phyloP scores from a whole-genome alignment of 352 stramenopile species.

The Phytopythium oedochilum region DNA sequence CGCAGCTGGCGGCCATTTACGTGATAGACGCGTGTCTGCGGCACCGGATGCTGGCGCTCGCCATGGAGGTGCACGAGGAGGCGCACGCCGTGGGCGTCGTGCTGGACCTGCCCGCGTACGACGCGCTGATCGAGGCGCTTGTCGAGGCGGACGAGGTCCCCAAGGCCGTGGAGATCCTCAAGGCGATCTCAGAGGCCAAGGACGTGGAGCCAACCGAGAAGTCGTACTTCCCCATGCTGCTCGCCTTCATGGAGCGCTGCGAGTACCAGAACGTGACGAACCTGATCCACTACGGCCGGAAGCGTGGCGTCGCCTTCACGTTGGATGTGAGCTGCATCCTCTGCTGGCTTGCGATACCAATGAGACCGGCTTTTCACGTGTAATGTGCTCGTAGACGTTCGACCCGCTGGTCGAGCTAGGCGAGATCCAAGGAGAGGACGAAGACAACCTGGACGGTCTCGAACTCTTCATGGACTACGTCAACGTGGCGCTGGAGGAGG shows the following conservation, averaged over 20 bases:
- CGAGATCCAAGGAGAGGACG: slow-evolving; percentile 37
- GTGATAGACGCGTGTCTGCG: slow-evolving; percentile 57
- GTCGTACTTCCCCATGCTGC: slow-evolving; percentile 43
- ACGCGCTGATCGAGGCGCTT: slow-evolving; percentile 36
- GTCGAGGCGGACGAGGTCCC: slow-evolving; percentile 33
- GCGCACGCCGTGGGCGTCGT: slow-evolving; percentile 35
- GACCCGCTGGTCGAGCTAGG: slow-evolving; percentile 53
- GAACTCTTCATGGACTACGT: slow-evolving; percentile 59
- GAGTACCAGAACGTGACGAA: slow-evolving; percentile 41
- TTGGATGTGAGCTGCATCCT: not conserved
- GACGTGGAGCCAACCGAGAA: slow-evolving; percentile 50
- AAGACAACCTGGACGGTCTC: slow-evolving; percentile 37
- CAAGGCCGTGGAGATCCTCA: slow-evolving; percentile 38
- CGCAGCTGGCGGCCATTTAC: slow-evolving; percentile 63
- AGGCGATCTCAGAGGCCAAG: slow-evolving; percentile 25
- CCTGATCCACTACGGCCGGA: slow-evolving; percentile 48
- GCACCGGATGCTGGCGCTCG: slow-evolving; percentile 38
- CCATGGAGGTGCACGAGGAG: slow-evolving; percentile 43
- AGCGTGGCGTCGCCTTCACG: slow-evolving; percentile 46
- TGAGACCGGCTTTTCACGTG: no score
- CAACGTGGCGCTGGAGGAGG: slow-evolving; percentile 42
- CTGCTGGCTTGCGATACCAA: no score
- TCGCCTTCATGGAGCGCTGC: slow-evolving; percentile 39
- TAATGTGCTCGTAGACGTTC: slow-evolving; percentile 40
- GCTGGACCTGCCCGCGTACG: slow-evolving; percentile 56